A percentile compares a stretch with the other conserved stretches of the same genome.
Evolutionary conservation across 306 rosid species (phyloP).

Genomic region (Corylus americana): DNA sequence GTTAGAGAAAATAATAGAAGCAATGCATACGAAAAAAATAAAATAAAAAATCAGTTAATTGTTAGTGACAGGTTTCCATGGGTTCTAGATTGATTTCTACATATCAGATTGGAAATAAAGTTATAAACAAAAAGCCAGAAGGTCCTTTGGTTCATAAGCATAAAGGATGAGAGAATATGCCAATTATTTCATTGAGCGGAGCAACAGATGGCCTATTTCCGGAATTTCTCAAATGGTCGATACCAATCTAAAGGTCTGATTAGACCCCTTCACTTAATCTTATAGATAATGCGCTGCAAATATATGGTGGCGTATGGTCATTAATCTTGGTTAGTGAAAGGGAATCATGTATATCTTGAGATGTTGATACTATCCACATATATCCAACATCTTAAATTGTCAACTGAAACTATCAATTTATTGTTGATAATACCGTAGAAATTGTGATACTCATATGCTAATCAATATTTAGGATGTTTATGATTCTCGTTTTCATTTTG

Average conservation of each 20-base stretch:
- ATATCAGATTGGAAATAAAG: not conserved
- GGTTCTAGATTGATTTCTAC: not conserved
- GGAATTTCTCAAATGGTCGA: not conserved
- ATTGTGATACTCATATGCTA: not conserved
- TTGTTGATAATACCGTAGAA: not conserved
- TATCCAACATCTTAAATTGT: no score
- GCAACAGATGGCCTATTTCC: not conserved
- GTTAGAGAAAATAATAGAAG: constrained; percentile 7
- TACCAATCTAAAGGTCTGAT: not conserved
- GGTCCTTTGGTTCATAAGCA: not conserved
- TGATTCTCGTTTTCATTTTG: not conserved
- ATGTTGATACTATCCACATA: not conserved
- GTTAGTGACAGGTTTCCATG: not conserved
- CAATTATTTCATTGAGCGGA: not conserved
- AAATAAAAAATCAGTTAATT: constrained; percentile 1
- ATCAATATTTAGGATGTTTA: not conserved
- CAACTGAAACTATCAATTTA: not conserved
- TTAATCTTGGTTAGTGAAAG: not conserved
- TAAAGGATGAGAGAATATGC: not conserved
- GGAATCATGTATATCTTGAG: not conserved
- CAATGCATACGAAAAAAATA: constrained; percentile 13
- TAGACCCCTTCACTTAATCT: not conserved
- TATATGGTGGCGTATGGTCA: not conserved
- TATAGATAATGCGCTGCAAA: not conserved
- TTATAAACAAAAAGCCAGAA: not conserved